Evolutionary conservation across 1,284 basidiomycete species (phyloP).

Genomic region (Cryptococcus sp.): DNA sequence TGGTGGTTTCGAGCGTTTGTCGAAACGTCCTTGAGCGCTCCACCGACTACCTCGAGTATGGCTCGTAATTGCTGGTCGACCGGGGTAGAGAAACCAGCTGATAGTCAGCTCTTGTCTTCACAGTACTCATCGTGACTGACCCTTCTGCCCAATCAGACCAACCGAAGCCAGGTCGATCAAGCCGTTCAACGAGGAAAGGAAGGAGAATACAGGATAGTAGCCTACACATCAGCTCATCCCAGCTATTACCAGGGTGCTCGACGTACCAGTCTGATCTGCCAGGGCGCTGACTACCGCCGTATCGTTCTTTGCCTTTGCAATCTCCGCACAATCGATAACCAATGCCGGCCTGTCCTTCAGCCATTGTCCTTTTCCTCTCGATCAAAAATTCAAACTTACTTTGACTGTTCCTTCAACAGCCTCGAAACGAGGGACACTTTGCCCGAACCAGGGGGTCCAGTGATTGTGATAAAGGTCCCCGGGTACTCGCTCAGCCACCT

Average conservation of each 20-base stretch:
- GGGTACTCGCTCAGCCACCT: slow-evolving; percentile 36
- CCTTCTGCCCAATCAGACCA: slow-evolving; percentile 91
- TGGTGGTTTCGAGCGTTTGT: slow-evolving; percentile 43
- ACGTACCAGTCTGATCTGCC: slow-evolving; percentile 67
- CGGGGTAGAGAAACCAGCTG: slow-evolving; percentile 78
- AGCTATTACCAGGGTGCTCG: neutral
- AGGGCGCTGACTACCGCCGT: slow-evolving; percentile 62
- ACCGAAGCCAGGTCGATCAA: slow-evolving; percentile 89
- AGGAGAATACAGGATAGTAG: slow-evolving; percentile 85
- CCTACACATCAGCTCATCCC: slow-evolving; percentile 17
- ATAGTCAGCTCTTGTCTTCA: neutral
- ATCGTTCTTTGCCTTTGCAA: slow-evolving; percentile 70
- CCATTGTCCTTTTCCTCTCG: neutral
- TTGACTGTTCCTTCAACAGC: slow-evolving; percentile 57
- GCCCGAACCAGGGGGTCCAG: slow-evolving; percentile 88
- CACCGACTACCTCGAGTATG: slow-evolving; percentile 73
- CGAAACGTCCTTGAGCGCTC: slow-evolving; percentile 62
- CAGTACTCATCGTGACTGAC: slow-evolving; percentile 43
- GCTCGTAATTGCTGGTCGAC: slow-evolving; percentile 79
- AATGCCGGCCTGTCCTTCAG: slow-evolving; percentile 57
- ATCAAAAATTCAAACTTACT: slow-evolving; percentile 55
- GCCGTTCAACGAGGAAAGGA: slow-evolving; percentile 76
- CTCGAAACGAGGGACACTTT: slow-evolving; percentile 67
- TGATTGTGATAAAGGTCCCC: slow-evolving; percentile 59
- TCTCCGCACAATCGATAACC: slow-evolving; percentile 71